These are phyloP conservation scores for Phyllostachys edulis DNA, from an alignment of 176 grass and related monocot genomes.

Conservation along the genomic window DNA sequence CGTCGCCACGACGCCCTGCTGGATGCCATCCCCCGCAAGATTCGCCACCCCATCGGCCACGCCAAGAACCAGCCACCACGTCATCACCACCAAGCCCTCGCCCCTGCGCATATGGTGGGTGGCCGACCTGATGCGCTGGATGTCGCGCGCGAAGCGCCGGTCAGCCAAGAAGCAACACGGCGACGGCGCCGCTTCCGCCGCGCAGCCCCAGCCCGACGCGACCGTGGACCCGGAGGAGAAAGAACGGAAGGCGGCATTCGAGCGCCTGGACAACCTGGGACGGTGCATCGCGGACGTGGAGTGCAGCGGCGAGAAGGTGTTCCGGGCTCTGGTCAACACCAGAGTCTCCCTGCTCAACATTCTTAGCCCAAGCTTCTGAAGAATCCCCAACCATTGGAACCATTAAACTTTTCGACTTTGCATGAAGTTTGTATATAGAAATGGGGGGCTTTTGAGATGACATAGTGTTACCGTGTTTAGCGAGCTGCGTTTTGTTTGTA, in stretches of 20 bases:
- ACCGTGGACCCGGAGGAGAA: conserved; percentile 43
- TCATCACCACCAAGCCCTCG: conserved; percentile 32
- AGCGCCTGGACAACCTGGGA: conserved; percentile 51
- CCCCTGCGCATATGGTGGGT: conserved; percentile 70
- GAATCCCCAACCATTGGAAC: background rate
- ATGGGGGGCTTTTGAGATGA: background rate
- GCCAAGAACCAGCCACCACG: conserved; percentile 28
- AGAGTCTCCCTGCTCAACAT: conserved; percentile 90
- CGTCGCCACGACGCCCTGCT: conserved; percentile 20
- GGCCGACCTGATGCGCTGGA: conserved; percentile 69
- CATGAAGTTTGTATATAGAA: conserved; percentile 35
- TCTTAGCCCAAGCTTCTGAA: conserved; percentile 64
- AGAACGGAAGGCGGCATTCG: conserved; percentile 52
- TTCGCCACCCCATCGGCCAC: conserved; percentile 28
- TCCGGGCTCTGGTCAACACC: conserved; percentile 60
- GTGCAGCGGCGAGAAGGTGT: conserved; percentile 62
- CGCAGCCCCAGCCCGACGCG: background rate
- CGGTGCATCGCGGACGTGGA: conserved; percentile 60
- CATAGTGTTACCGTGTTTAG: background rate
- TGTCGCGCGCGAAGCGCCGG: conserved; percentile 55
- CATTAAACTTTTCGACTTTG: background rate
- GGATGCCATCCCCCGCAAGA: conserved; percentile 37
- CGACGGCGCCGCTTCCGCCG: background rate
- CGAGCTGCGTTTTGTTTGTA: background rate
- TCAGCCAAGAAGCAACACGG: conserved; percentile 42